A percentile compares a stretch with the other conserved stretches of the same genome.
phyloP scores from a whole-genome alignment of 805 yeast genomes.

The Myxozyma nipponensis region DNA sequence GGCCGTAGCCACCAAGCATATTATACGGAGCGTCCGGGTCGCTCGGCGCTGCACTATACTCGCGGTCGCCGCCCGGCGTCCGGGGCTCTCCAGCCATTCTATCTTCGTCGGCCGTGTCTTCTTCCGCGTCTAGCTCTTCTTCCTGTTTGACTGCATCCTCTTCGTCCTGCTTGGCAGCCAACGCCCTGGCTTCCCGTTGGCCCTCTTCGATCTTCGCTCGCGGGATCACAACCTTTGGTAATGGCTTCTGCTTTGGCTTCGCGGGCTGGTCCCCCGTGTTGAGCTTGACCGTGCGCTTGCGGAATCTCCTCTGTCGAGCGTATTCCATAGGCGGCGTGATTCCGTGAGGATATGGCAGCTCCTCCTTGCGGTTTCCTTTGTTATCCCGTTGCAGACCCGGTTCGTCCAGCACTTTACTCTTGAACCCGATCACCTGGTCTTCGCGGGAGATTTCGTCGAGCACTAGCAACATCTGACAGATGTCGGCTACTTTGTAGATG shows the following conservation, averaged over 20 bases:
- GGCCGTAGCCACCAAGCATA: conserved; percentile 31
- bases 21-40: conserved; percentile 35
- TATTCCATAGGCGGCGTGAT: conserved; percentile 74
- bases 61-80: conserved; percentile 6
- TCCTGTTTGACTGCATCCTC: conserved; percentile 22
- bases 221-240: conserved; percentile 20
- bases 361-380: conserved; percentile 21
- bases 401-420: conserved; percentile 31
- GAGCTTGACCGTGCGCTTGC: conserved; percentile 59
- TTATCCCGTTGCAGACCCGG: conserved; percentile 27
- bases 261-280: conserved; percentile 9
- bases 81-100: background rate
- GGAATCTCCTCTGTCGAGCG: conserved; percentile 64
- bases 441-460: conserved; percentile 53
- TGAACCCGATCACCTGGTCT: conserved; percentile 36
- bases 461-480: conserved; percentile 79
- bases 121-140: conserved; percentile 4
- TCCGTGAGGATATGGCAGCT: conserved; percentile 61
- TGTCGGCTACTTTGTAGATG: conserved; percentile 78
- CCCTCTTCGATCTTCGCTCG: conserved; percentile 11
- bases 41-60: conserved; percentile 25
- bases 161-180: conserved; percentile 36
- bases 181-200: conserved; percentile 41
- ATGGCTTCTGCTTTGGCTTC: conserved; percentile 16
- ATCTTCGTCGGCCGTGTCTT: conserved; percentile 24